Base-by-base conservation (phyloP, 371 early-diverging fungal genomes). In the Umbelopsis sp. region DNA sequence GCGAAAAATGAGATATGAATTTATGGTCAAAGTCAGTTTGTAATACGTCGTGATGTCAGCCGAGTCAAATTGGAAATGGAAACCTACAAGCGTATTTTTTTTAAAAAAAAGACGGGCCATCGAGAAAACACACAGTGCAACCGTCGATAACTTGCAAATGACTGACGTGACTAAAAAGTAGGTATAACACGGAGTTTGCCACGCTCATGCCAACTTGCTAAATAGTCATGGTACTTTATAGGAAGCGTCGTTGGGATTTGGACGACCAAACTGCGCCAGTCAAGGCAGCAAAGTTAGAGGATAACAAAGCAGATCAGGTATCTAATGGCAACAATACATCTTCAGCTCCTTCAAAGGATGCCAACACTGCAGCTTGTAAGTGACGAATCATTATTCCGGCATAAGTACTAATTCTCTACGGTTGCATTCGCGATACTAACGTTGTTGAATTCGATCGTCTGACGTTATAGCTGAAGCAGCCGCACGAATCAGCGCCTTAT, bases 401-500 rank as follows among this genome's bases (percentile, higher is more conserved):
- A 12, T 41, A 4, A 7, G 1, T 41, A 10, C 12, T 7, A 10
- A 7, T 41, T 41, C 12, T 41, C 12, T 41, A 41, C 41, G 1
- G 2, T 41, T 41, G 1, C 1, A 4, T 41, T 41, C 29, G 12
- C 12, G 41, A 41, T 41, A 10, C 10, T 41, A 41, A 41, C 38
- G 7, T 29, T 29, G 1, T 1, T 29, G 29, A 29, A 29, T 29
- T 29, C 29, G 29, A 29, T 29, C 3, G 29, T 29, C 29, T 41
- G 12, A 5, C 10, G 12, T 41, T 41, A 10, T 7, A 77, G 87
- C 81, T 50, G 78, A 80, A 35, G 88, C 86, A 11, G 85, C 83
- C 6, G 88, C 88, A 29, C 81, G 79, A 69, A 75, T 87, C 65
- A 86, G 86, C 45, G 88, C 88, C 41, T 84, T 86, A 78, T 70